Base-by-base conservation (phyloP, 2,329 filamentous ascomycete species). In the Aspergillus fumigatus region DNA sequence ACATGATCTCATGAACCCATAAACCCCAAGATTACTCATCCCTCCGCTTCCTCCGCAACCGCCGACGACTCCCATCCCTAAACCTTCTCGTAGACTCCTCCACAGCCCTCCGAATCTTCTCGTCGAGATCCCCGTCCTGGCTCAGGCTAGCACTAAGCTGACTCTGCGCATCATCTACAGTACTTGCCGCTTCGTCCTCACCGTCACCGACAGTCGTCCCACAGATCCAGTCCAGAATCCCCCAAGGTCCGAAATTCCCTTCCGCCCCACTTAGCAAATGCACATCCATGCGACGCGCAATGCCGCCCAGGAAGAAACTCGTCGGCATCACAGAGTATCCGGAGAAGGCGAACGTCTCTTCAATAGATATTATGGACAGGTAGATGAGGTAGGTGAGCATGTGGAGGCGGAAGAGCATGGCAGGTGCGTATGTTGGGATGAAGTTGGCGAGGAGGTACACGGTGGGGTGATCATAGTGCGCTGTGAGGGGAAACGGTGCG, bases 401-500 rank as follows among this genome's bases (percentile, higher is more conserved):
- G 67, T 86, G 84, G 72, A 84, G 83, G 55, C 83, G 81, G 66
- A 84, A 79, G 19, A 82, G 59, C 38, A 81, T 72, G 1, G 83
- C 83, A 1, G 84, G 82, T 1, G 82, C 62, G 63, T 84, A 84
- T 5, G 82, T 77, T 1, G 84, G 84, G 26, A 85, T 54, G 70
- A 83, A 85, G 38, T 75, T 77, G 56, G 73, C 73, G 21, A 85
- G 57, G 3, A 86, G 67, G 65, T 84, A 84, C 45, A 76, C 74
- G 8, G 80, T 56, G 0, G 84, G 84, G 63, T 87, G 84, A 63
- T 87, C 84, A 69, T 86, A 86, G 59, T 82, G 78, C 3, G 83
- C 83, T 4, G 79, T 77, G 19, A 86, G 73, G 17, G 83, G 82
- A 65, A 80, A 85, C 0, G 83, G 82, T 11, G 79, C 70, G 23